These are phyloP conservation scores for Euphorbia peplus DNA, from an alignment of 345 rosid genomes.

Conservation along the genomic window DNA sequence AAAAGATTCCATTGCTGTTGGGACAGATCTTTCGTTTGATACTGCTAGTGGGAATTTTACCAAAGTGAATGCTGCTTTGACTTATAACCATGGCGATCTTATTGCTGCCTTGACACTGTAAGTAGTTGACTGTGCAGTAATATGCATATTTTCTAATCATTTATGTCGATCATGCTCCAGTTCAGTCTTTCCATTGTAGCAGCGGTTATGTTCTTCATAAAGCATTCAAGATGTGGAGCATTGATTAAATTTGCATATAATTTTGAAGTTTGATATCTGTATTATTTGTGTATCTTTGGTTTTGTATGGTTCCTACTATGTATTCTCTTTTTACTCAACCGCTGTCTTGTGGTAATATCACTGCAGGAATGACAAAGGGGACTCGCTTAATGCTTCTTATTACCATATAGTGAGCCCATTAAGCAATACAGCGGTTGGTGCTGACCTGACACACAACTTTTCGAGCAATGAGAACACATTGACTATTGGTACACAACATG, in stretches of 20 bases:
- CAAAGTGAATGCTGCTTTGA: conserved; percentile 70
- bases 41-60: conserved; percentile 72
- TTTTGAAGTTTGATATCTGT: background rate
- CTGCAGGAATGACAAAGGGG: conserved; percentile 82
- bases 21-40: conserved; percentile 87
- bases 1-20: conserved; percentile 49
- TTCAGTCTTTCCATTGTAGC: background rate
- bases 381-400: conserved; percentile 72
- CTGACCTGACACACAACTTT: conserved; percentile 84
- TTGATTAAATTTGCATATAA: background rate
- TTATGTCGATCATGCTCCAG: too few relatives aligned
- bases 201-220: too few relatives aligned
- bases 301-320: background rate
- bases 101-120: conserved; percentile 77
- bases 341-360: background rate
- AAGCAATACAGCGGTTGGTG: conserved; percentile 87
- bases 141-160: background rate
- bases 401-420: conserved; percentile 81
- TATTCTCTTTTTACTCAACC: background rate
- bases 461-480: conserved; percentile 76
- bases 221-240: background rate
- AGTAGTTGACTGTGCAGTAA: conserved; percentile 27
- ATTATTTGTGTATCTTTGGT: background rate
- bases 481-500: conserved; percentile 80
- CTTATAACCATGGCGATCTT: conserved; percentile 62